Base-by-base conservation (phyloP, 768 basidiomycete species). In the Leccinum sublutescens region DNA sequence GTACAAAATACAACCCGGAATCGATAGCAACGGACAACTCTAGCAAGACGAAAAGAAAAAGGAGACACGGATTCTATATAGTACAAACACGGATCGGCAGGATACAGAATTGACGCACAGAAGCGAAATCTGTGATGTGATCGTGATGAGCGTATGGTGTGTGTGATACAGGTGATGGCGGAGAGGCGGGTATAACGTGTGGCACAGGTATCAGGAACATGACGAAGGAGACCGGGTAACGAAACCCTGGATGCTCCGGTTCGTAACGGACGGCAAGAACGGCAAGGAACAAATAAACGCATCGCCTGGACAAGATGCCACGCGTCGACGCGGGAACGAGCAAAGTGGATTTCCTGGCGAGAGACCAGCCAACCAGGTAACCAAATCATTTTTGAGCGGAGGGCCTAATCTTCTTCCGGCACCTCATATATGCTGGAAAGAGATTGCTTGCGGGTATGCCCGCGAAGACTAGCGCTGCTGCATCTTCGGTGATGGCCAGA, bases 341-440 rank as follows among this genome's bases (percentile, higher is more conserved):
- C 52, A 10, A 68, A 66, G 40, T 43, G 53, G 31, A 21, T 48
- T 10, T 45, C 59, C 64, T 62, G 63, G 50, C 57, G 12, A 61
- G 57, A 56, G 48, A 45, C 68, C 68, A 58, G 68, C 66, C 58
- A 33, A 61, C 52, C 63, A 68, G 66, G 61, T 11, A 45, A 58
- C 38, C 14, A 25, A 21, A 25, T 21, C 6, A 48, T 48, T 48
- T 48, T 48, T 48, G 47, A 25, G 47, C 8, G 14, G 21, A 47
- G 23, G 15, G 15, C 17, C 50, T 54, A 75, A 47, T 73, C 72
- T 34, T 73, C 72, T 54, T 73, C 72, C 5, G 72, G 73, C 5
- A 75, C 71, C 29, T 73, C 72, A 49, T 43, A 68, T 52, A 73
- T 73, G 7, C 72, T 73, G 1, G 72, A 73, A 9, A 73, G 63